These are phyloP conservation scores for Fusarium hainanense DNA, from an alignment of 2,329 filamentous ascomycete genomes.

Conservation along the genomic window DNA sequence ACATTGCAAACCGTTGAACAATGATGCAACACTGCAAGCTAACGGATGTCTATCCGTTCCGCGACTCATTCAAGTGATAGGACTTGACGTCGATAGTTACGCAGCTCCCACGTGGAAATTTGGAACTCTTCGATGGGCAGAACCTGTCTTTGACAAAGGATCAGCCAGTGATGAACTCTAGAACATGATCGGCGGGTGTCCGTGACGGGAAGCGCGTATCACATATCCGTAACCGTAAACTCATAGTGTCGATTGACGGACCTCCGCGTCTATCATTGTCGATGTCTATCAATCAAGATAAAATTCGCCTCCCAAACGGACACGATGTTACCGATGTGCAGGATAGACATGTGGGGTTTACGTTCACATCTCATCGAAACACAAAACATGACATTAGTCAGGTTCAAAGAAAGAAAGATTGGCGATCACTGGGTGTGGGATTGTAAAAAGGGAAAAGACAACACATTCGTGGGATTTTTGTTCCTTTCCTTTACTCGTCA, in stretches of 20 bases:
- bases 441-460: not conserved
- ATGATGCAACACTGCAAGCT: not conserved
- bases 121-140: slow-evolving; percentile 16
- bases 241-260: not conserved
- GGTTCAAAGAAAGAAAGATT: slow-evolving; percentile 14
- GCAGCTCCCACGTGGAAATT: slow-evolving; percentile 29
- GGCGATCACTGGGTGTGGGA: slow-evolving; percentile 23
- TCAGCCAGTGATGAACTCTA: slow-evolving; percentile 12
- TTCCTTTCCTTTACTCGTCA: not conserved
- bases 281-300: slow-evolving; percentile 11
- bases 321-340: slow-evolving; percentile 25
- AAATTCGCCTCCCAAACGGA: not conserved
- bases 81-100: slow-evolving; percentile 38
- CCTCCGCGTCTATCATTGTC: not conserved
- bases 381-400: not conserved
- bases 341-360: slow-evolving; percentile 29
- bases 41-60: not conserved
- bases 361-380: slow-evolving; percentile 1
- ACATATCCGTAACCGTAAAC: slow-evolving; percentile 11
- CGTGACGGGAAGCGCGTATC: slow-evolving; percentile 30
- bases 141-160: slow-evolving; percentile 18
- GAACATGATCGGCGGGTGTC: slow-evolving; percentile 19
- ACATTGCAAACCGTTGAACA: slow-evolving; percentile 1
- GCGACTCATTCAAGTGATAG: not conserved
- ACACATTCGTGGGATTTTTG: not conserved